phyloP scores from a whole-genome alignment of 75 land plant species.

The Isoetes taiwanensis region DNA sequence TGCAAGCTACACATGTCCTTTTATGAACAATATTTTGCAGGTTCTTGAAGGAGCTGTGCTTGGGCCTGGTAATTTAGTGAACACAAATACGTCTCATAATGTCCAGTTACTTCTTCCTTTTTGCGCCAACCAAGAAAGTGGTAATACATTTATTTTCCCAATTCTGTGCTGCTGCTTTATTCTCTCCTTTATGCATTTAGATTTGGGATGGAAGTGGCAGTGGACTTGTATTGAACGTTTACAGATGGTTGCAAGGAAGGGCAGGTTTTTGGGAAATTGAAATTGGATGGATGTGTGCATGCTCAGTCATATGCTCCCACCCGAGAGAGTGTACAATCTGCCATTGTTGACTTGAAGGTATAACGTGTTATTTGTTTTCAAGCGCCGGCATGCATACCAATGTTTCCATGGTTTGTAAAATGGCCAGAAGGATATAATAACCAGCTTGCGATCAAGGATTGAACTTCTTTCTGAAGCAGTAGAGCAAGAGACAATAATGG shows the following conservation, averaged over 20 bases:
- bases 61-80: no score
- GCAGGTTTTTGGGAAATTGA: slow-evolving; percentile 44
- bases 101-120: no score
- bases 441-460: slow-evolving; percentile 52
- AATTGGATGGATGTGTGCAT: slow-evolving; percentile 48
- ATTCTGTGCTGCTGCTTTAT: no score
- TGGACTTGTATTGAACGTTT: background rate
- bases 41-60: no score
- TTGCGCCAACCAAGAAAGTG: no score
- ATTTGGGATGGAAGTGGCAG: background rate
- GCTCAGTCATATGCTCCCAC: slow-evolving; percentile 45
- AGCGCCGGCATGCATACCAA: background rate
- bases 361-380: background rate
- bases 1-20: no score
- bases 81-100: no score
- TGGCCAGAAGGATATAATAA: slow-evolving; percentile 57
- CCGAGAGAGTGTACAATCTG: slow-evolving; percentile 47
- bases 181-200: background rate
- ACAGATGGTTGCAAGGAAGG: slow-evolving; percentile 30
- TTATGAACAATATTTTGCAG: no score
- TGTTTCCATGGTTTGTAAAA: background rate
- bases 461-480: slow-evolving; percentile 64
- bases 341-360: slow-evolving; percentile 69
- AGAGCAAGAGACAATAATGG: slow-evolving; percentile 20
- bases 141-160: no score